Evolutionary conservation across 176 grass and related monocot genomes (phyloP), one percentile per base, ranked within the genome.

Genomic region (Zoysia japonica): DNA sequence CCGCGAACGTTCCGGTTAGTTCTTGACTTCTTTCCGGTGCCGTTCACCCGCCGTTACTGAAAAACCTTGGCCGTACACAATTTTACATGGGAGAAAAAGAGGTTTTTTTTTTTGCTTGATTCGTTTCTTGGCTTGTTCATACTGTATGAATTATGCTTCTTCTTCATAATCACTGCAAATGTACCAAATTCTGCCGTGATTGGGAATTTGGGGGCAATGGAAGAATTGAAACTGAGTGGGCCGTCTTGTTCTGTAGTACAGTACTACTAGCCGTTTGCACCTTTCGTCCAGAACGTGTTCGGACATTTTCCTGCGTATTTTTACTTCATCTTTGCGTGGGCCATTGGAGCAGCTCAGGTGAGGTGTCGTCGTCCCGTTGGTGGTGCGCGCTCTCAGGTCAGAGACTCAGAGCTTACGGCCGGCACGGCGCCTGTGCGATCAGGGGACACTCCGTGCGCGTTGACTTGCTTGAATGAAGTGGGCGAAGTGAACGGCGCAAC

Each of bases 181-280:
- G 44, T 72, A 57, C 2, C 20, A 3, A 11, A 20, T 9, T 5
- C 3, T 67, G 49, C 40, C 57, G 56, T 42, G 52, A 51, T 47
- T 65, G 52, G n/a, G 37, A 74, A 45, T 42, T 47, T 65, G 52
- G n/a, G 37, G 68, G 51, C 28, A 37, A 42, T 57, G 67, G 83
- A 41, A 20, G 83, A 41, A 20, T 59, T 59, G 53, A 39, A 51
- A 38, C 6, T n/a, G 57, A 20, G 19, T 61, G 19, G 4, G 28
- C 42, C 55, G 55, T 10, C 13, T 50, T 85, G 50, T 79, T 61
- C 3, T 10, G 60, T 28, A 28, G 28, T 28, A 28, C 28, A 28
- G 28, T 28, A 28, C 28, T 28, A 28, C 28, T 80, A 60, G 62
- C 70, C 62, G 42, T 61, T 61, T 60, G 74, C 72, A 47, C 56